Base-by-base conservation (phyloP, 1,284 basidiomycete species). In the Mrakiaceae sp. region DNA sequence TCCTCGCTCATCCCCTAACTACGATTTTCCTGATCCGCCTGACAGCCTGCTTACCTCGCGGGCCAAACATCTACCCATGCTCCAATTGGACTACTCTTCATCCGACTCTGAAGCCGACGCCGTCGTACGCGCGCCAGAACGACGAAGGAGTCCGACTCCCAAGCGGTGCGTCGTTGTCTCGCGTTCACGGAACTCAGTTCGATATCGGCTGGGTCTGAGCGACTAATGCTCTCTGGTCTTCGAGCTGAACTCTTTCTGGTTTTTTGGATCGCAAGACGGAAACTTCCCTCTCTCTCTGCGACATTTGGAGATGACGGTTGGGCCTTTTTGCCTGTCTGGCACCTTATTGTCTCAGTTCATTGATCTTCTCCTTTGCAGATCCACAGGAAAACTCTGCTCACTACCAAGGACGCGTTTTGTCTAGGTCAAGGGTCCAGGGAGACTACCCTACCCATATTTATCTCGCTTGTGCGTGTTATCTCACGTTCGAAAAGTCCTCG, bases 361-460 rank as follows among this genome's bases (percentile, higher is more conserved):
- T 27, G 27, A 27, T 27, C 27, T 27, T 1, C 27, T 27, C 27
- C 27, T 27, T 27, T 27, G 27, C 27, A 27, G 27, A 27, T 27
- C 27, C 27, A 27, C 27, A 27, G 27, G 27, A 27, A 2, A 27
- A 27, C 27, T 27, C 27, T 27, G 27, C 56, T 4, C 62, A 42
- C 11, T 44, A 55, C 43, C 55, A 49, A n/a, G 62, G 62, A 2
- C 53, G 53, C 2, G 58, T 56, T 0, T 56, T 63, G 3, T 47
- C 62, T 40, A 46, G 62, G 5, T 46, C 55, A 11, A 63, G 58
- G 16, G 55, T 63, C 12, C 62, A 63, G 42, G 62, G 62, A 12
- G 62, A 63, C 56, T 63, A 63, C 44, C 62, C 62, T 4, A 63
- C 62, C 4, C 56, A 63, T 16, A 46, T 63, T 42, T 63, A 63